Conservation (phyloP, 352 stramenopile species). For the Pythium phragmiticola region DNA sequence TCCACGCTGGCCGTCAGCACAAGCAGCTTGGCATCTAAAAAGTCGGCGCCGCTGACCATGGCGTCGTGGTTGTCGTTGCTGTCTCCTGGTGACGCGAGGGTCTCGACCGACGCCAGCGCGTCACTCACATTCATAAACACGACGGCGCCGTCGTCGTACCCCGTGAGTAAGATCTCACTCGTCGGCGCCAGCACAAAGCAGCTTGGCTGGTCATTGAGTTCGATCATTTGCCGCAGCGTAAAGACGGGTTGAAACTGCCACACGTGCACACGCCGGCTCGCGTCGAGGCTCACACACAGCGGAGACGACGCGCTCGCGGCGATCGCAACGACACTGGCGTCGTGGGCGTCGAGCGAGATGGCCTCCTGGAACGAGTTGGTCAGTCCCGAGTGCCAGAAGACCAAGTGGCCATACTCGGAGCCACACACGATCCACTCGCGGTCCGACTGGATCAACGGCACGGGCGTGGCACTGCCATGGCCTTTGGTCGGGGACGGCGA, state of each 20-base stretch:
- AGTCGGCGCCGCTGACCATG: slow-evolving; percentile 61
- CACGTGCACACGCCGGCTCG: slow-evolving; percentile 38
- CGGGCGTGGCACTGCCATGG: background rate
- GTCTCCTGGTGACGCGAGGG: slow-evolving; percentile 16
- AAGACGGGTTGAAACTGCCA: slow-evolving; percentile 66
- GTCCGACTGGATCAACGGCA: slow-evolving; percentile 40
- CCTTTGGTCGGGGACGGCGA: slow-evolving; percentile 4
- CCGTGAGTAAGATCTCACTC: slow-evolving; percentile 56
- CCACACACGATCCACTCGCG: slow-evolving; percentile 68
- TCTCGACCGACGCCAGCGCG: slow-evolving; percentile 33
- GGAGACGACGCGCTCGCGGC: slow-evolving; percentile 42
- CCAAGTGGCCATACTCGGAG: slow-evolving; percentile 55
- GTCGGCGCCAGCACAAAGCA: slow-evolving; percentile 51
- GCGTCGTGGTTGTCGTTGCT: slow-evolving; percentile 57
- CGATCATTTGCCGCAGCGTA: slow-evolving; percentile 46
- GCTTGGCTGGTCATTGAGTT: slow-evolving; percentile 45
- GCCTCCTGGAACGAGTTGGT: slow-evolving; percentile 35
- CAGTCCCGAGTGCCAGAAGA: slow-evolving; percentile 72
- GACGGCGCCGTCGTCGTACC: slow-evolving; percentile 64
- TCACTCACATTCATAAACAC: slow-evolving; percentile 48
- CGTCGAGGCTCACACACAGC: slow-evolving; percentile 58
- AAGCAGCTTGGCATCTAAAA: slow-evolving; percentile 54
- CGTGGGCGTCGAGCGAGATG: slow-evolving; percentile 57
- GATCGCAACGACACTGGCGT: slow-evolving; percentile 44
- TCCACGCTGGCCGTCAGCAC: slow-evolving; percentile 67